Percentiles rank a stretch among this genome's conserved stretches.
Conservation (phyloP, 2,329 filamentous ascomycete genomes). For the Aspergillus pseudotamarii region DNA sequence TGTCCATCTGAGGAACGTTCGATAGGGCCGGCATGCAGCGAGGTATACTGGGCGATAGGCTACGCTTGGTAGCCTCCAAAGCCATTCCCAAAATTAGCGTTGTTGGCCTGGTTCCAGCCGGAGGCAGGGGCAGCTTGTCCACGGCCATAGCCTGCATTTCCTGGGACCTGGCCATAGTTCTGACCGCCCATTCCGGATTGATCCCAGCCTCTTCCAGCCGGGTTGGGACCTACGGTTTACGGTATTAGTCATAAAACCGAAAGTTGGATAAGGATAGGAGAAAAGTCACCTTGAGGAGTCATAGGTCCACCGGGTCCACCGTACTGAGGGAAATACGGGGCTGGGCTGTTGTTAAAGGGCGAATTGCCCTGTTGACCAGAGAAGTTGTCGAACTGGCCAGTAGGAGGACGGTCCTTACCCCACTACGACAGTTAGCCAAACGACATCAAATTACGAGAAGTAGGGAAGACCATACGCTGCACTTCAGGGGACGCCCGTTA, state of each 20-base stretch:
- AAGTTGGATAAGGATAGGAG: neutral
- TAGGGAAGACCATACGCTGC: conserved; percentile 75
- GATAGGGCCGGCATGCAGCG: conserved; percentile 15
- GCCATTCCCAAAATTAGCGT: conserved; percentile 55
- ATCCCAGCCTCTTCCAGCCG: conserved; percentile 59
- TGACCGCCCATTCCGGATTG: conserved; percentile 53
- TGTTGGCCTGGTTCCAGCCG: conserved; percentile 57
- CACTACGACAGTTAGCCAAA: conserved; percentile 62
- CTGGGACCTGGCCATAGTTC: conserved; percentile 66
- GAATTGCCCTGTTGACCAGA: conserved; percentile 76
- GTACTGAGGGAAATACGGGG: conserved; percentile 91
- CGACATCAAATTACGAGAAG: conserved; percentile 33
- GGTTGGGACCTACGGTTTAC: conserved; percentile 52
- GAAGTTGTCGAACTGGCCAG: conserved; percentile 78
- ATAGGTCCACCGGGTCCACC: conserved; percentile 68
- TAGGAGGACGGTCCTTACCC: conserved; percentile 97
- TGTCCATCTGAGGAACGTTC: conserved; percentile 13
- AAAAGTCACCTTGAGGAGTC: conserved; percentile 58
- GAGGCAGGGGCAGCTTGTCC: conserved; percentile 60
- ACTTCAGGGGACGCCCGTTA: conserved; percentile 94
- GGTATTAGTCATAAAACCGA: conserved; percentile 14
- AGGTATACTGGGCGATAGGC: conserved; percentile 15
- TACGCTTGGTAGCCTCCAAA: conserved; percentile 65
- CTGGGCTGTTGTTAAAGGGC: conserved; percentile 71
- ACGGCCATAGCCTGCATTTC: conserved; percentile 81